These are phyloP conservation scores for Xylariaceae sp. DNA, from an alignment of 2,329 filamentous ascomycete species.

Conservation along the genomic window DNA sequence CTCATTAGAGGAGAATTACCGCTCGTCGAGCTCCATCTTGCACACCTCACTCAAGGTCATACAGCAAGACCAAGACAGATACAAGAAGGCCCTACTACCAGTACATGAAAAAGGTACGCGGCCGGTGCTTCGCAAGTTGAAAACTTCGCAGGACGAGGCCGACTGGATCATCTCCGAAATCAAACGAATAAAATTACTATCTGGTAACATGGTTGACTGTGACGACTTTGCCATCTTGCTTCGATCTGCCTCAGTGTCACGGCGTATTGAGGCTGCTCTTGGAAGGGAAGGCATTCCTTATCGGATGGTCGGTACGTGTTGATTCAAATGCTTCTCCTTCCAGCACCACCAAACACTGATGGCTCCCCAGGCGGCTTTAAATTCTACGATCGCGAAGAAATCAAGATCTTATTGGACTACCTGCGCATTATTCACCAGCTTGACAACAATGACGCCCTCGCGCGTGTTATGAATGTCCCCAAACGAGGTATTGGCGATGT, in stretches of 20 bases:
- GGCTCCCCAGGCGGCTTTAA: slow-evolving; percentile 53
- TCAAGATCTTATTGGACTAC: slow-evolving; percentile 84
- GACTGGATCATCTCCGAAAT: slow-evolving; percentile 87
- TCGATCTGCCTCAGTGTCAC: slow-evolving; percentile 74
- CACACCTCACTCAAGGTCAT: slow-evolving; percentile 76
- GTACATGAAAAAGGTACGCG: slow-evolving; percentile 73
- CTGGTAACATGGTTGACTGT: slow-evolving; percentile 62
- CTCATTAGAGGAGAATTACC: slow-evolving; percentile 87
- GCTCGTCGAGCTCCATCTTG: slow-evolving; percentile 81
- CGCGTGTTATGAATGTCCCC: slow-evolving; percentile 78
- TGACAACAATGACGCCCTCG: slow-evolving; percentile 77
- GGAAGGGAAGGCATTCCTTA: slow-evolving; percentile 79
- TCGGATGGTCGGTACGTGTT: slow-evolving; percentile 67
- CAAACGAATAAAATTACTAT: slow-evolving; percentile 59
- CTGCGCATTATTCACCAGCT: slow-evolving; percentile 78
- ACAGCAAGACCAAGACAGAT: slow-evolving; percentile 76
- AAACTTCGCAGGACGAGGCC: slow-evolving; percentile 64
- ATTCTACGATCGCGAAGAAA: slow-evolving; percentile 87
- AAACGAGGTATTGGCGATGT: slow-evolving; percentile 72
- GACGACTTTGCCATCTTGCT: slow-evolving; percentile 81
- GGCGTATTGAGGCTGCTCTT: slow-evolving; percentile 77
- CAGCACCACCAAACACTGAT: slow-evolving; percentile 4
- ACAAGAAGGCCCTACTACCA: slow-evolving; percentile 70
- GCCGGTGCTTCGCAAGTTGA: slow-evolving; percentile 72
- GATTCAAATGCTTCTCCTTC: neutral